Evolutionary conservation across 2,329 filamentous ascomycete genomes (phyloP).

Genomic region (Fusarium odoratissimum): DNA sequence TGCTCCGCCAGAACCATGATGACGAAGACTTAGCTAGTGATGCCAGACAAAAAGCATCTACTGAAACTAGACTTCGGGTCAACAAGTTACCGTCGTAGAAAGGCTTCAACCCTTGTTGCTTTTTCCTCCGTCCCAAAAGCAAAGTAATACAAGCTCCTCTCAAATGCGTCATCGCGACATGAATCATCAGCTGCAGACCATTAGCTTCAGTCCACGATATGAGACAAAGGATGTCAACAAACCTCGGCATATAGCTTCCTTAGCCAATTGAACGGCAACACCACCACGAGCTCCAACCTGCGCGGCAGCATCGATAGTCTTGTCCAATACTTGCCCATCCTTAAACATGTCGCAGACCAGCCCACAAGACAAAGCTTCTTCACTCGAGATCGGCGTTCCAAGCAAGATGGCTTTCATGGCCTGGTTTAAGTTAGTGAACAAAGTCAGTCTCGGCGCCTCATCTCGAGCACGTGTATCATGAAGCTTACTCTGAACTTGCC

Average conservation of each 20-base stretch:
- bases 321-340: conserved; percentile 37
- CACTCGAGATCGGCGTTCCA: conserved; percentile 43
- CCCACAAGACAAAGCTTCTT: conserved; percentile 27
- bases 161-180: conserved; percentile 48
- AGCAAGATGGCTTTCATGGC: conserved; percentile 48
- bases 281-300: neutral
- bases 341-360: conserved; percentile 38
- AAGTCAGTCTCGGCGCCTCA: conserved; percentile 6
- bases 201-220: neutral
- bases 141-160: conserved; percentile 51
- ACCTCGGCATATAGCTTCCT: conserved; percentile 48
- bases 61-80: neutral
- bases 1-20: neutral
- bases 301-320: conserved; percentile 42
- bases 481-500: conserved; percentile 51
- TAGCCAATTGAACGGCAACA: conserved; percentile 44
- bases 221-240: conserved; percentile 2
- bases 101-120: conserved; percentile 12
- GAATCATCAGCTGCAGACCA: conserved; percentile 37
- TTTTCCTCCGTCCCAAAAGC: conserved; percentile 48
- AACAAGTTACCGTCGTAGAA: neutral
- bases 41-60: neutral
- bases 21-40: neutral
- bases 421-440: conserved; percentile 18
- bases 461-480: neutral